phyloP scores from a whole-genome alignment of 371 early-diverging fungal genomes.

The Lichtheimia hyalospora region DNA sequence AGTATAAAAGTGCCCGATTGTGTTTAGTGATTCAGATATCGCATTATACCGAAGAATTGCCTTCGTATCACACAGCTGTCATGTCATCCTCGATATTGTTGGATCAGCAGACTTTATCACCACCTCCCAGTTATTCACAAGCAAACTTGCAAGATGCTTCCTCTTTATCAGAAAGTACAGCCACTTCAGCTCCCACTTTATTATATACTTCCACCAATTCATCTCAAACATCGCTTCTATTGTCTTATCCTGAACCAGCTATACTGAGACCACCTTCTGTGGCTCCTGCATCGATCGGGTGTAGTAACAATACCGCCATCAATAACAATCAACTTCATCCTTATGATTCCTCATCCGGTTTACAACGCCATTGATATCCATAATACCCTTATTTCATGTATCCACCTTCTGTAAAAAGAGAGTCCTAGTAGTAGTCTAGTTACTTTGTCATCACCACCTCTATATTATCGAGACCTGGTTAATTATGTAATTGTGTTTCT shows the following conservation, averaged over 20 bases:
- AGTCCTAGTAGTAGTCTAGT: too few species aligned
- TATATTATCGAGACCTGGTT: too few species aligned
- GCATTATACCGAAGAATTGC: conserved; percentile 27
- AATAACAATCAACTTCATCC: too few species aligned
- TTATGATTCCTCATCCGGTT: too few species aligned
- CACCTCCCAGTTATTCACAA: conserved; percentile 27
- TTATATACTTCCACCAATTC: not conserved
- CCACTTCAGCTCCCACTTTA: not conserved
- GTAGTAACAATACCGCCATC: too few species aligned
- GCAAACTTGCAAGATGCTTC: conserved; percentile 3
- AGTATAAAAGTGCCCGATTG: conserved; percentile 19
- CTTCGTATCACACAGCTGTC: conserved; percentile 35
- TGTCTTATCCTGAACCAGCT: conserved; percentile 3
- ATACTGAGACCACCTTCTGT: not conserved
- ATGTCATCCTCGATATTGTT: not conserved
- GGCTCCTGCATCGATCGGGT: too few species aligned
- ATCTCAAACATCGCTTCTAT: conserved; percentile 3
- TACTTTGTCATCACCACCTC: too few species aligned
- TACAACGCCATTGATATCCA: too few species aligned
- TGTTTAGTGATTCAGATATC: conserved; percentile 34
- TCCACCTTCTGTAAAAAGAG: too few species aligned
- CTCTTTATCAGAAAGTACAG: not conserved
- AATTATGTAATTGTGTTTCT: too few species aligned
- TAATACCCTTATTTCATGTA: too few species aligned
- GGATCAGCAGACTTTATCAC: not conserved